phyloP scores from a whole-genome alignment of 371 early-diverging fungal species.

The Mortierella sp. region DNA sequence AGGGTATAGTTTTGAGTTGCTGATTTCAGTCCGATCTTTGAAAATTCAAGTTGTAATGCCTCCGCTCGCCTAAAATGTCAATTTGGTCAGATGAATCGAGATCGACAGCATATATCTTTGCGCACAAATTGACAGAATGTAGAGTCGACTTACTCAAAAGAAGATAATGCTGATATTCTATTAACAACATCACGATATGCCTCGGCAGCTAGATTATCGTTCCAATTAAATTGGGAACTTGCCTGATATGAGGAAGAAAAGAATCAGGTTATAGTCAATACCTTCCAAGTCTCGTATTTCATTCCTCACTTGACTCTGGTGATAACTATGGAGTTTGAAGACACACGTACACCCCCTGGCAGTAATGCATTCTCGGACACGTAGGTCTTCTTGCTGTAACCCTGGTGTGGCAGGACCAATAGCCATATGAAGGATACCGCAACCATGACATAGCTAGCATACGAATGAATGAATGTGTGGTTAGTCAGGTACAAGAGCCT shows the following conservation, averaged over 20 bases:
- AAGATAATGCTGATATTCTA: constrained; percentile 29
- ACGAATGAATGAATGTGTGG: background rate
- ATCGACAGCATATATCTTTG: background rate
- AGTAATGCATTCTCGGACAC: constrained; percentile 89
- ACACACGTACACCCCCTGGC: constrained; percentile 72
- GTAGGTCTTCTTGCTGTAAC: constrained; percentile 71
- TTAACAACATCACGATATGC: constrained; percentile 58
- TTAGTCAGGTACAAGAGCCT: background rate
- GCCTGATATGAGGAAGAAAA: constrained; percentile 54
- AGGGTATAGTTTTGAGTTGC: constrained; percentile 69
- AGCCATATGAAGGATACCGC: constrained; percentile 66
- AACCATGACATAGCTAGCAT: constrained; percentile 61
- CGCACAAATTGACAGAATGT: background rate
- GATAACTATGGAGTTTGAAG: background rate
- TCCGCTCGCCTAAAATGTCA: constrained; percentile 60
- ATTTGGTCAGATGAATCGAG: background rate
- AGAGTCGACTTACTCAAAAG: constrained; percentile 38
- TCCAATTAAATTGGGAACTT: constrained; percentile 64
- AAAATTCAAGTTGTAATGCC: constrained; percentile 65
- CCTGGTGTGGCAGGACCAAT: constrained; percentile 64
- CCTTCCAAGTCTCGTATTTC: too few species aligned
- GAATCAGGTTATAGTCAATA: background rate
- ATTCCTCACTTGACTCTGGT: background rate
- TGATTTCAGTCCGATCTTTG: constrained; percentile 67
- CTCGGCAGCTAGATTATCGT: constrained; percentile 66